Percentiles rank a stretch among this genome's conserved stretches.
These are phyloP conservation scores for Aspergillus melleus DNA, from an alignment of 2,329 filamentous ascomycete genomes.

Conservation along the genomic window DNA sequence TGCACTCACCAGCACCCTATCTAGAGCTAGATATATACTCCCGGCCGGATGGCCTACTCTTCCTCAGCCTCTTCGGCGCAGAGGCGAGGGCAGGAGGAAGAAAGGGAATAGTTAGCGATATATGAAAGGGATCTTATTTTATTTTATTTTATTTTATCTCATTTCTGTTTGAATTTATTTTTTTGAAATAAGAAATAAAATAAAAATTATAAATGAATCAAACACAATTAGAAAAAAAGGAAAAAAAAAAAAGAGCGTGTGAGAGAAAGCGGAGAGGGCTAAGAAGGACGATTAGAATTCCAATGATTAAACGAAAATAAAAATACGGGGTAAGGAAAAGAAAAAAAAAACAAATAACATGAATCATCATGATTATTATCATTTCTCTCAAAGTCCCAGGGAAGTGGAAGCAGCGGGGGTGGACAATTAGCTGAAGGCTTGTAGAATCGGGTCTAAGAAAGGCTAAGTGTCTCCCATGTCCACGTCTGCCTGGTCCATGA, in stretches of 20 bases:
- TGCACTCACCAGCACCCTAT: constrained; percentile 16
- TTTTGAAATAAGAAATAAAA: no score
- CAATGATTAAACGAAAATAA: no score
- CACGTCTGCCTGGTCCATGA: not conserved
- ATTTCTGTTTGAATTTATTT: no score
- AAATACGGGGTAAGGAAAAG: not conserved
- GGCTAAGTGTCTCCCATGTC: not conserved
- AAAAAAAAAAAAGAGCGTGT: no score
- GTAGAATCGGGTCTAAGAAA: constrained; percentile 6
- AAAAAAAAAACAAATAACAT: not conserved
- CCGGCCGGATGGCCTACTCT: not conserved
- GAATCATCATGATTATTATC: not conserved
- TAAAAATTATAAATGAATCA: no score
- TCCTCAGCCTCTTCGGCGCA: not conserved
- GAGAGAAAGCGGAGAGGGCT: no score
- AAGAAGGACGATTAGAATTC: no score
- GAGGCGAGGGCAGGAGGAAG: not conserved
- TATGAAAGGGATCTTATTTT: no score
- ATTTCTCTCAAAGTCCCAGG: constrained; percentile 22
- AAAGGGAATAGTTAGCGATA: not conserved
- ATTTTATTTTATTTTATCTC: no score
- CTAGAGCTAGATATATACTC: constrained; percentile 31
- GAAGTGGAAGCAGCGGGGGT: constrained; percentile 29
- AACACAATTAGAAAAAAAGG: no score
- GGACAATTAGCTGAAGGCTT: constrained; percentile 18